Percentiles rank a stretch among this genome's conserved stretches.
These are phyloP conservation scores for Pyrus hybrid DNA, from an alignment of 331 rosid species.

Conservation along the genomic window DNA sequence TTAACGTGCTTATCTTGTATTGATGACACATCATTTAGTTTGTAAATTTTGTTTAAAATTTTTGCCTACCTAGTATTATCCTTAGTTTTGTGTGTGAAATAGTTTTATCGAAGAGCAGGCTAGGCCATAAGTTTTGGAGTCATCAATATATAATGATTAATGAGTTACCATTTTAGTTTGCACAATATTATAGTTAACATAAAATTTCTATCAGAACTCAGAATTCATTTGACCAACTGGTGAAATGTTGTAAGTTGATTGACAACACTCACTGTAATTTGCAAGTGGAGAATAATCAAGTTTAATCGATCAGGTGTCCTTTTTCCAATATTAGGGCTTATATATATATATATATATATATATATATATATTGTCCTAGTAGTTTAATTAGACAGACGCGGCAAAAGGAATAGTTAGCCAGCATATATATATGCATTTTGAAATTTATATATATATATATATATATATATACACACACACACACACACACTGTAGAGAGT, in stretches of 20 bases:
- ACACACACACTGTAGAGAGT: not conserved
- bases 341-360: too few species aligned
- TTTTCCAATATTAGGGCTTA: not conserved
- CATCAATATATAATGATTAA: too few species aligned
- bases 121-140: too few species aligned
- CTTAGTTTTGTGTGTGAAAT: too few species aligned
- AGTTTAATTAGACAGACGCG: constrained; percentile 4
- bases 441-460: not conserved
- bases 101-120: too few species aligned
- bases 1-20: too few species aligned
- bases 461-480: too few species aligned
- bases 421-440: not conserved
- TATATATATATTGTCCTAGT: not conserved
- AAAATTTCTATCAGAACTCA: too few species aligned
- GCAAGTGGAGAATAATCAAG: not conserved
- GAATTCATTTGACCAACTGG: not conserved
- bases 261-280: not conserved
- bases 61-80: too few species aligned
- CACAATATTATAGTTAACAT: not conserved
- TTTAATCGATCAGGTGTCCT: not conserved
- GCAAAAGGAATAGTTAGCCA: constrained; percentile 17
- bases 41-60: too few species aligned
- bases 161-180: too few species aligned
- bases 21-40: too few species aligned
- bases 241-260: not conserved